phyloP scores from a whole-genome alignment of 73 alveolate species.

The Symbiodinium natans region DNA sequence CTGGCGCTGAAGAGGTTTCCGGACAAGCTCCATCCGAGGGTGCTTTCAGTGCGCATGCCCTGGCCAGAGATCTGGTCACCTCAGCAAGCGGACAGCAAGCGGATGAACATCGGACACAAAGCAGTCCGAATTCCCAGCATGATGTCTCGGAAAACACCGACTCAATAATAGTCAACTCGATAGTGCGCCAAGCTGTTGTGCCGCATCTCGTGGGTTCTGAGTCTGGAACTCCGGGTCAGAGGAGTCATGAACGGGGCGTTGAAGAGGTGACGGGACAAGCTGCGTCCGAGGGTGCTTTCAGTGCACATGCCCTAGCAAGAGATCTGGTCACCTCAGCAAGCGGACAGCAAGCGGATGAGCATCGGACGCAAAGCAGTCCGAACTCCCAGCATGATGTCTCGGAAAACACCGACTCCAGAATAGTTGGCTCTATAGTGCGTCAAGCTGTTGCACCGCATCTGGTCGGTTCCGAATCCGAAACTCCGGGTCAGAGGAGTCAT shows the following conservation, averaged over 20 bases:
- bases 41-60: no score
- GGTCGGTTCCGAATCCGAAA: not conserved
- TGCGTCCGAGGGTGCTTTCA: not conserved
- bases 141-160: not conserved
- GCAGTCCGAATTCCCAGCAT: not conserved
- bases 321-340: not conserved
- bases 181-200: not conserved
- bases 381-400: not conserved
- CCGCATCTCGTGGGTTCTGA: not conserved
- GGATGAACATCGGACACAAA: not conserved
- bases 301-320: not conserved
- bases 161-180: not conserved
- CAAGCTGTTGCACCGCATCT: not conserved
- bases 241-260: not conserved
- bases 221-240: not conserved
- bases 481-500: not conserved
- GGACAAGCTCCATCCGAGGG: not conserved
- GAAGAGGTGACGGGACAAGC: not conserved
- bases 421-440: conserved; percentile 17
- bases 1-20: not conserved
- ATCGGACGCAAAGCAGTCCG: not conserved
- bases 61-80: not conserved
- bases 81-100: not conserved
- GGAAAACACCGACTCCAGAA: conserved; percentile 8
- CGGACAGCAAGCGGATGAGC: not conserved